Evolutionary conservation across 805 yeast species (phyloP).

Genomic region (Pichia kluyveri): DNA sequence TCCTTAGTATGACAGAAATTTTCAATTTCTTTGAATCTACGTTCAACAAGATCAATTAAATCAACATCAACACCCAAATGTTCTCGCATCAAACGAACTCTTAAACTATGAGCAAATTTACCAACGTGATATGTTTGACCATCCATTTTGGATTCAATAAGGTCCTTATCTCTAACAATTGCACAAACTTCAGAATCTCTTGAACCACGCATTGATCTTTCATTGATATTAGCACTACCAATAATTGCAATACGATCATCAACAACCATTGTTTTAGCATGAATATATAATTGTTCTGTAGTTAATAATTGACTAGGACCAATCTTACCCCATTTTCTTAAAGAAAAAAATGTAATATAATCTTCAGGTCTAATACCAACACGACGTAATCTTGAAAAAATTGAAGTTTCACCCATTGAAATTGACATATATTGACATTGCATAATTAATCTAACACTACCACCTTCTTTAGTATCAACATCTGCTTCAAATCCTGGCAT

Average conservation of each 20-base stretch:
- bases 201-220: slow-evolving; percentile 88
- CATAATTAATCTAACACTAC: slow-evolving; percentile 92
- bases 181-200: slow-evolving; percentile 95
- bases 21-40: slow-evolving; percentile 49
- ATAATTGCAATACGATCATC: slow-evolving; percentile 92
- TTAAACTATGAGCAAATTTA: slow-evolving; percentile 77
- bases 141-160: slow-evolving; percentile 63
- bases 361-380: slow-evolving; percentile 84
- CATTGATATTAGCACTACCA: slow-evolving; percentile 96
- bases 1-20: slow-evolving; percentile 31
- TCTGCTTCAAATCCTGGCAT: slow-evolving; percentile 97
- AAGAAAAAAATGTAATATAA: slow-evolving; percentile 83
- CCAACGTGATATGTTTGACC: slow-evolving; percentile 78
- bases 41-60: slow-evolving; percentile 69
- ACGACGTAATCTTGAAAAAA: slow-evolving; percentile 70
- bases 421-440: slow-evolving; percentile 93
- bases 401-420: slow-evolving; percentile 80
- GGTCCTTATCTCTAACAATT: slow-evolving; percentile 73
- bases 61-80: slow-evolving; percentile 94
- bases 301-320: slow-evolving; percentile 67
- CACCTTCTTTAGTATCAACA: slow-evolving; percentile 88
- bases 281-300: slow-evolving; percentile 89
- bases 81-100: slow-evolving; percentile 92
- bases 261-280: slow-evolving; percentile 83
- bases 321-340: slow-evolving; percentile 92